Percentiles rank a stretch among this genome's conserved stretches.
Evolutionary conservation across 257 asterid species (phyloP).

Genomic region (Solanum chiquidenum): DNA sequence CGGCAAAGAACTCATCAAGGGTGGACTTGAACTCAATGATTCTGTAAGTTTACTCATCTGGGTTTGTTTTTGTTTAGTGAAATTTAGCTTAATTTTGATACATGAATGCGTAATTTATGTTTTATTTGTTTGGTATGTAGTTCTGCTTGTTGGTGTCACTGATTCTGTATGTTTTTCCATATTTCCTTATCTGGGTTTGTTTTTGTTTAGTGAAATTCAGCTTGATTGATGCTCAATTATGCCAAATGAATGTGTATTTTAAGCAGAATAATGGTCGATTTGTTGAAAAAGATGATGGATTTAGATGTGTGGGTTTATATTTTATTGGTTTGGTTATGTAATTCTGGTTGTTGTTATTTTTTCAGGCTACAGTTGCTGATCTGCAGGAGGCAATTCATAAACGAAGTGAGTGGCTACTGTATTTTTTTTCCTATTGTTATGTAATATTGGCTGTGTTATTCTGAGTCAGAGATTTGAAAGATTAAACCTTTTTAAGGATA

Average conservation of each 20-base stretch:
- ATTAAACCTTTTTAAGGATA: neutral
- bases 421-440: neutral
- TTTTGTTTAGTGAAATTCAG: neutral
- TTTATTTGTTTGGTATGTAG: neutral
- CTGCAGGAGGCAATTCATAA: constrained; percentile 83
- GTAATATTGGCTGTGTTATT: neutral
- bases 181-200: neutral
- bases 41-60: neutral
- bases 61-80: neutral
- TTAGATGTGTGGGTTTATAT: neutral
- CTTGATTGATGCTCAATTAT: neutral
- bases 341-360: neutral
- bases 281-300: neutral
- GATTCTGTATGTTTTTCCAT: neutral
- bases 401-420: constrained; percentile 43
- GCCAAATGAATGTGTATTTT: neutral
- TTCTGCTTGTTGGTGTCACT: neutral
- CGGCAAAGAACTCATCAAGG: constrained; percentile 80
- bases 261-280: neutral
- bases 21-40: constrained; percentile 63
- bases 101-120: neutral
- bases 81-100: neutral
- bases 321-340: neutral
- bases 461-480: neutral
- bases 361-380: constrained; percentile 90